Percentiles rank a stretch among this genome's conserved stretches.
Evolutionary conservation across 192 early-diverging fungal genomes (phyloP).

Genomic region (Linnemannia zychae): DNA sequence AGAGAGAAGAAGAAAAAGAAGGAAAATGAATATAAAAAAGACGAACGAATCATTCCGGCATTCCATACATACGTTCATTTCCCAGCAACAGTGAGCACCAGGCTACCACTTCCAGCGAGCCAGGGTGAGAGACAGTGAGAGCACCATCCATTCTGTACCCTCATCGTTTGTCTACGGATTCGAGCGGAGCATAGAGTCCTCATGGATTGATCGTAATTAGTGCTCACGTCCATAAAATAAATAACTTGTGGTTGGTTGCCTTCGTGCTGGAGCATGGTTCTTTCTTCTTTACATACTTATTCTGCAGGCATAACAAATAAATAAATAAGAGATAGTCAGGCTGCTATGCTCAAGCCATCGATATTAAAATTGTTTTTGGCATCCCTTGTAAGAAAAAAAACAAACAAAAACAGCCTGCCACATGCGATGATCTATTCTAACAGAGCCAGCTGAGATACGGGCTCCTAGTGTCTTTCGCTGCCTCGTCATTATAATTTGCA

Average conservation of each 20-base stretch:
- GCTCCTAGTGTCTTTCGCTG: background rate
- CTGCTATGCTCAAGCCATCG: conserved; percentile 2
- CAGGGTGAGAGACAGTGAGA: background rate
- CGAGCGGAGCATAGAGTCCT: background rate
- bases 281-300: background rate
- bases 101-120: too few species aligned
- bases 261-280: background rate
- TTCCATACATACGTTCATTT: background rate
- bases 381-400: background rate
- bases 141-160: too few species aligned
- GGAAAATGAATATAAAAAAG: background rate
- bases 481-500: background rate
- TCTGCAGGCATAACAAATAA: too few species aligned
- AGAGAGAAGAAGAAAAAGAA: background rate
- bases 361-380: background rate
- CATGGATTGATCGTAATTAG: background rate
- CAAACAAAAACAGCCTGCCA: background rate
- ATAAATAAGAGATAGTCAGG: too few species aligned
- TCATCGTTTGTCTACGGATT: background rate
- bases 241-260: background rate
- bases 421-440: background rate
- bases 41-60: background rate
- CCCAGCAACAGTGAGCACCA: background rate
- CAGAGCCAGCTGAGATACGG: background rate
- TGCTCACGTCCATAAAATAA: background rate